These are phyloP conservation scores for Leccinum subgranulosum DNA, from an alignment of 768 basidiomycete species.

Conservation along the genomic window DNA sequence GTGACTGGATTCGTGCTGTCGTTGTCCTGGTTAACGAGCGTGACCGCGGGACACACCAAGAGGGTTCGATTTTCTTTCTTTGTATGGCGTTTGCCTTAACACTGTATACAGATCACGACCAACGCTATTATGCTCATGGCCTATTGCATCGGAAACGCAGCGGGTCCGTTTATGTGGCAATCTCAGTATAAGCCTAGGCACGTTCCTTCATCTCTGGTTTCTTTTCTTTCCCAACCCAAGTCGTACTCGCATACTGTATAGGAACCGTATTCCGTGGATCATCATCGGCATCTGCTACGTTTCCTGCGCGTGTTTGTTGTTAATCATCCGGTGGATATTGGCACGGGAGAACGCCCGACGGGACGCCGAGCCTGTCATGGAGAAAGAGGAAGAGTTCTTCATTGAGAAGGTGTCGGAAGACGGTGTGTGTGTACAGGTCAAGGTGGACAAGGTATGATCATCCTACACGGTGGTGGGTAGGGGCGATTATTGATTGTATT, in stretches of 20 bases:
- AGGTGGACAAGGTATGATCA: conserved; percentile 55
- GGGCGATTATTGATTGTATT: not conserved
- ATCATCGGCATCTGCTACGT: not conserved
- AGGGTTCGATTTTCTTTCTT: conserved; percentile 42
- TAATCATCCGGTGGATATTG: conserved; percentile 41
- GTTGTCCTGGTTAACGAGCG: conserved; percentile 60
- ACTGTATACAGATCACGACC: conserved; percentile 21
- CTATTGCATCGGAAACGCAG: conserved; percentile 65
- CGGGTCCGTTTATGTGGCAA: conserved; percentile 81
- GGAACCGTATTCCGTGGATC: conserved; percentile 75
- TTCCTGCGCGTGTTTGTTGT: conserved; percentile 42
- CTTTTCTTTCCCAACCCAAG: not conserved
- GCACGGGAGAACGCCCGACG: conserved; percentile 60
- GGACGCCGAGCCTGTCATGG: conserved; percentile 52
- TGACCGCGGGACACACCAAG: conserved; percentile 74
- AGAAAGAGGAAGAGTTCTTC: conserved; percentile 61
- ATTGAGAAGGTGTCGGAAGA: conserved; percentile 50
- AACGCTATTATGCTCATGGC: conserved; percentile 75
- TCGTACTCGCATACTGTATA: conserved; percentile 21
- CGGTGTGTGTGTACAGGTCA: conserved; percentile 51
- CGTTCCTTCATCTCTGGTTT: not conserved
- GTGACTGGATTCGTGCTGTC: conserved; percentile 58
- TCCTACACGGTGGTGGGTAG: not conserved
- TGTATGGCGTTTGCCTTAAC: not conserved
- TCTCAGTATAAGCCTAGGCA: conserved; percentile 33